phyloP scores from a whole-genome alignment of 2,329 filamentous ascomycete species.

The Botrytis elliptica region DNA sequence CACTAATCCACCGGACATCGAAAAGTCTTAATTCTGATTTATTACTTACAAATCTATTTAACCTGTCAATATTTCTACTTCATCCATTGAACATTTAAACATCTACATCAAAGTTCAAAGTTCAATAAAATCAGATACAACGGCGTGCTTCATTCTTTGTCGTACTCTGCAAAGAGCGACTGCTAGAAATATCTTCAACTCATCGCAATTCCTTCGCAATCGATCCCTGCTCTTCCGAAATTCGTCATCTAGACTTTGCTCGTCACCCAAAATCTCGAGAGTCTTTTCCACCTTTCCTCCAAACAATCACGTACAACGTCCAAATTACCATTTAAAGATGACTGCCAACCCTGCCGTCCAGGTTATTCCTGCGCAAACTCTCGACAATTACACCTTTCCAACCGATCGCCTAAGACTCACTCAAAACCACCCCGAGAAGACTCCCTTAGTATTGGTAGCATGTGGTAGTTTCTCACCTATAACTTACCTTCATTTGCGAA shows the following conservation, averaged over 20 bases:
- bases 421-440: conserved; percentile 55
- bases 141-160: conserved; percentile 1
- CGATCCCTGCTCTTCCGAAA: conserved; percentile 17
- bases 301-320: not conserved
- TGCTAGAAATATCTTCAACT: conserved; percentile 13
- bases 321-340: conserved; percentile 20
- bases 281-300: conserved; percentile 1
- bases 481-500: conserved; percentile 75
- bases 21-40: conserved; percentile 2
- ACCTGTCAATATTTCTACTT: not conserved
- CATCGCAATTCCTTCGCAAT: conserved; percentile 4
- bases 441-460: conserved; percentile 65
- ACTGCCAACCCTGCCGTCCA: conserved; percentile 23
- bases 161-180: not conserved
- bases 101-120: not conserved
- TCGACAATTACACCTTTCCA: conserved; percentile 56
- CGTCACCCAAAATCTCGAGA: not conserved
- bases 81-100: not conserved
- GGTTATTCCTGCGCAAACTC: conserved; percentile 29
- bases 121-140: not conserved
- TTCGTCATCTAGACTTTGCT: conserved; percentile 19
- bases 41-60: conserved; percentile 9
- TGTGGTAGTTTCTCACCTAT: conserved; percentile 73
- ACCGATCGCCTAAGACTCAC: conserved; percentile 56
- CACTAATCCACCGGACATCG: not conserved